These are phyloP conservation scores for Keqinozyma sinolaborantium DNA, from an alignment of 1,139 yeast species.

Conservation along the genomic window DNA sequence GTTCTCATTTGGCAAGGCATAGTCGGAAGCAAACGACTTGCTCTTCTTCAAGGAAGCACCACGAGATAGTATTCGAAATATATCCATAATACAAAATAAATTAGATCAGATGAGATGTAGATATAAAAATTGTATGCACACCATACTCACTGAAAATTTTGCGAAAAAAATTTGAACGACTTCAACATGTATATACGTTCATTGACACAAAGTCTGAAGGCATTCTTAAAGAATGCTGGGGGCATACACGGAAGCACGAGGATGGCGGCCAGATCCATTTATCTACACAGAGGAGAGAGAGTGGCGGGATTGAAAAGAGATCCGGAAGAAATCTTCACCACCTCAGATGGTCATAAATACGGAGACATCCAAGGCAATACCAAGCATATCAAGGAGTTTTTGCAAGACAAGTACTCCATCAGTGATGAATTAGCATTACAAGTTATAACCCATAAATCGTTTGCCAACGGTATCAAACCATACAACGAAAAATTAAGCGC, in stretches of 20 bases:
- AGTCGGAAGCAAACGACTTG: slow-evolving; percentile 41
- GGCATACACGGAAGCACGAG: not conserved
- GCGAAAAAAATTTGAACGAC: not conserved
- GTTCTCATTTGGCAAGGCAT: slow-evolving; percentile 33
- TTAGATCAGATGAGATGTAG: slow-evolving; percentile 4
- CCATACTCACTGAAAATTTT: not conserved
- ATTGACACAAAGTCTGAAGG: not conserved
- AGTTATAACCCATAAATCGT: slow-evolving; percentile 86
- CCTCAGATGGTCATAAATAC: slow-evolving; percentile 58
- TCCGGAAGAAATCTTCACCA: slow-evolving; percentile 60
- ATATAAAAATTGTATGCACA: not conserved
- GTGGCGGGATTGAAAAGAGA: slow-evolving; percentile 74
- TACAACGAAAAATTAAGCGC: slow-evolving; percentile 81
- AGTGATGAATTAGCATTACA: slow-evolving; percentile 65
- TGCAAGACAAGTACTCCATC: slow-evolving; percentile 39
- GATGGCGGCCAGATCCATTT: slow-evolving; percentile 15
- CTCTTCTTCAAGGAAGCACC: slow-evolving; percentile 76
- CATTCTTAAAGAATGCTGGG: too few species aligned
- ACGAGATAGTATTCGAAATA: slow-evolving; percentile 76
- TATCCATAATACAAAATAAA: slow-evolving; percentile 58
- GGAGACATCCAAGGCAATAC: slow-evolving; percentile 51
- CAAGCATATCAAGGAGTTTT: slow-evolving; percentile 42
- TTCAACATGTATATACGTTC: slow-evolving; percentile 1
- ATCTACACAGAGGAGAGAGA: slow-evolving; percentile 56
- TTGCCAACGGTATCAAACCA: slow-evolving; percentile 87